These are phyloP conservation scores for Corymbia maculata DNA, from an alignment of 345 rosid genomes.

Conservation along the genomic window DNA sequence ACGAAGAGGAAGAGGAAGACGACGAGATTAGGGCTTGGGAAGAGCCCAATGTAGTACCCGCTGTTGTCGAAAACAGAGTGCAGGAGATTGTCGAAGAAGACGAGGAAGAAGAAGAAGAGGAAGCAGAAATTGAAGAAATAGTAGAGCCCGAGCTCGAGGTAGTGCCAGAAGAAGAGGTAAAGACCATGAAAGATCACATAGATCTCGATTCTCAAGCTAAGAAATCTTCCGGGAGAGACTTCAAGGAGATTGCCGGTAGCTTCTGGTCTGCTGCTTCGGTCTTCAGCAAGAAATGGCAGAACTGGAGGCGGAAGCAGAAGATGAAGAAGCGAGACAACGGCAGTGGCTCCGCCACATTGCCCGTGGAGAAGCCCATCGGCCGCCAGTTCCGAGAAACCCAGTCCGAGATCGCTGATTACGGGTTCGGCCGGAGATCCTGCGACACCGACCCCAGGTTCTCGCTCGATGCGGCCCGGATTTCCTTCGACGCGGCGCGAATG, in stretches of 20 bases:
- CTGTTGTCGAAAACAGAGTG: constrained; percentile 6
- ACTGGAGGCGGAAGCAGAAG: constrained; percentile 97
- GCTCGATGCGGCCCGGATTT: constrained; percentile 64
- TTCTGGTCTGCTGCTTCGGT: constrained; percentile 99
- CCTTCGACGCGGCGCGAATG: constrained; percentile 70
- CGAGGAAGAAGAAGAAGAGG: background rate
- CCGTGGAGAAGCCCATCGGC: constrained; percentile 91
- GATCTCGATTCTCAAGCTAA: constrained; percentile 79
- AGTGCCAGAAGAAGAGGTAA: constrained; percentile 35
- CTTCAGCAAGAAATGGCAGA: constrained; percentile 90
- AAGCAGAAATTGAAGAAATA: background rate
- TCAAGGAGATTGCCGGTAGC: constrained; percentile 70
- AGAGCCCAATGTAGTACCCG: constrained; percentile 31
- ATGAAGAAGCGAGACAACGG: constrained; percentile 55
- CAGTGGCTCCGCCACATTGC: constrained; percentile 75
- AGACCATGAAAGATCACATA: constrained; percentile 86
- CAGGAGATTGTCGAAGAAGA: constrained; percentile 55
- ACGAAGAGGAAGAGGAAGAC: constrained; percentile 5
- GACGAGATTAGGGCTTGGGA: constrained; percentile 25
- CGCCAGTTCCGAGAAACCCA: constrained; percentile 90
- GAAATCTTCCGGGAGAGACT: constrained; percentile 72
- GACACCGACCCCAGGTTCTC: constrained; percentile 98
- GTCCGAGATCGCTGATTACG: constrained; percentile 96
- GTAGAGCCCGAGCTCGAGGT: constrained; percentile 7
- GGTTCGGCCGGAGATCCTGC: constrained; percentile 92